Evolutionary conservation across 2,329 filamentous ascomycete genomes (phyloP), one percentile per base, ranked within the genome.

Genomic region (Microsporum ferrugineum): DNA sequence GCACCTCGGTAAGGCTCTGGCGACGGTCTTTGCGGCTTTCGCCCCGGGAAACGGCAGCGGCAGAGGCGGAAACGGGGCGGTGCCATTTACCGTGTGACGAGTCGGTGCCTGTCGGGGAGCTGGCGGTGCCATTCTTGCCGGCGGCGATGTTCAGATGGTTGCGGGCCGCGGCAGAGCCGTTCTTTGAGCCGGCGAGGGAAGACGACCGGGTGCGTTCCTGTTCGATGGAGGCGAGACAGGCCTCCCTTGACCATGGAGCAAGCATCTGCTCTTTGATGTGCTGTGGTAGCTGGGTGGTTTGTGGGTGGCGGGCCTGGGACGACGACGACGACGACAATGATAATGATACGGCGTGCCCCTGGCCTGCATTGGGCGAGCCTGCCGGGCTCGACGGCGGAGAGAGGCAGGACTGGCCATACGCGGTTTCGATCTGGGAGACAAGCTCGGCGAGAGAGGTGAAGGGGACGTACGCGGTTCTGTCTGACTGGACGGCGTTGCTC

Each of bases 241-340:
- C 75, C 27, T 95, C 91, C 69, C 86, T 85, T 43, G 84, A 87
- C 92, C 92, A 96, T 56, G 88, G 83, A 23, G 82, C 78, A 61
- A 90, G 76, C 82, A 96, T 88, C 66, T 89, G 82, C 64, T 94
- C 88, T 65, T 82, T 84, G 66, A 90, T 83, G 33, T 78, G 79
- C 14, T 77, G 72, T 0, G 90, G 88, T 1, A 96, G 77, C 1
- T 73, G 69, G 6, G 75, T 60, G 68, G 75, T 33, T 69, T 70
- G 69, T 68, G 78, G 66, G 78, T 71, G 63, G 70, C 6, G 14
- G 56, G 3, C 51, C 49, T 55, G 23, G 49, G 4, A 23, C 17
- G 17, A 23, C 17, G 17, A 23, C 17, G 17, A 23, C 10, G 38
- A n/a, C n/a, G 6, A n/a, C 14, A 43, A 43, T 4, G 39, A 43